Evolutionary conservation across 768 basidiomycete genomes (phyloP).

Genomic region (Calocera cornea): DNA sequence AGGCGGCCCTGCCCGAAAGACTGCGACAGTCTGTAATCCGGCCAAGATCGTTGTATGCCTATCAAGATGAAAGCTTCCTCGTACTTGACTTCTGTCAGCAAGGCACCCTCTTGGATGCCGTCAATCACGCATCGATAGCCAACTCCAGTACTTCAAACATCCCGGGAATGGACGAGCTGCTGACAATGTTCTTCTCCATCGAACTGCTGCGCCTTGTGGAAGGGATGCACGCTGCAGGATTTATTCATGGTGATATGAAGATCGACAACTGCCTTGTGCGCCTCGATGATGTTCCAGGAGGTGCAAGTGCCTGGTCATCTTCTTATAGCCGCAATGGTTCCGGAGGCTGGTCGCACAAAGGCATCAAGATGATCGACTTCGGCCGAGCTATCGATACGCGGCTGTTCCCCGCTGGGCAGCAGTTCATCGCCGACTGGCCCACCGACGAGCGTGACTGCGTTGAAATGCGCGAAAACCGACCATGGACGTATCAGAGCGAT

Average conservation of each 20-base stretch:
- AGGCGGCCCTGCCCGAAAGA: constrained; percentile 45
- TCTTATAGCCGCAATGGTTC: constrained; percentile 67
- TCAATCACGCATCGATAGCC: constrained; percentile 56
- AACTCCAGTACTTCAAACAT: constrained; percentile 7
- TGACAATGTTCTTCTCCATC: constrained; percentile 89
- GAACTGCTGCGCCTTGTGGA: constrained; percentile 77
- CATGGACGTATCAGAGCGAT: constrained; percentile 93
- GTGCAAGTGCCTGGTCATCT: constrained; percentile 52
- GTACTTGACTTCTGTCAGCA: constrained; percentile 79
- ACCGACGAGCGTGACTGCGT: constrained; percentile 84
- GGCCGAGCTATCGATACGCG: constrained; percentile 84
- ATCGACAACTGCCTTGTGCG: constrained; percentile 98
- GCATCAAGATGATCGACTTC: constrained; percentile 90
- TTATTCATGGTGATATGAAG: constrained; percentile 97
- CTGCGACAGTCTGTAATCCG: constrained; percentile 56
- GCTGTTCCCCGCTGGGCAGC: constrained; percentile 66
- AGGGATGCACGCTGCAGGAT: constrained; percentile 62
- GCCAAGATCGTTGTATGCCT: constrained; percentile 71
- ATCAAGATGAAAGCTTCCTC: constrained; percentile 78
- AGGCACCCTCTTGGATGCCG: constrained; percentile 80
- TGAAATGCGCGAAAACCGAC: constrained; percentile 66
- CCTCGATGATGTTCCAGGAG: constrained; percentile 57
- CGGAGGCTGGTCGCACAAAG: constrained; percentile 76
- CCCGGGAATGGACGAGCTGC: constrained; percentile 70
- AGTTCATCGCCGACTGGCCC: constrained; percentile 76